Evolutionary conservation across 148 eudicot genomes (phyloP).

Genomic region (Polygonum maritimum): DNA sequence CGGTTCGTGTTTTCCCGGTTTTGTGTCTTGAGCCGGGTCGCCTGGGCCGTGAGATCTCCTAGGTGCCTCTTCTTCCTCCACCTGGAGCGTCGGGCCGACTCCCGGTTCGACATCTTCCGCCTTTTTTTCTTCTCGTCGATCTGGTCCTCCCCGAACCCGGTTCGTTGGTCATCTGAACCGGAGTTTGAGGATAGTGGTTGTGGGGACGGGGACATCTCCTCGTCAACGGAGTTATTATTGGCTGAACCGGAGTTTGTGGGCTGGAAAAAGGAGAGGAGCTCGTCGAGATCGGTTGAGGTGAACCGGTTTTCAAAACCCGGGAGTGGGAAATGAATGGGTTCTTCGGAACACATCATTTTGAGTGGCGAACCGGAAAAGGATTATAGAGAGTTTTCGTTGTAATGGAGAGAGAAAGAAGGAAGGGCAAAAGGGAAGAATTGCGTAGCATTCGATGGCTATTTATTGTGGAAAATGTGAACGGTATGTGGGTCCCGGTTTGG

Average conservation of each 20-base stretch:
- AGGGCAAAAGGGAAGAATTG: conserved; percentile 46
- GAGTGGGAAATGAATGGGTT: conserved; percentile 21
- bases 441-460: conserved; percentile 24
- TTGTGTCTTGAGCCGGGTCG: conserved; percentile 22
- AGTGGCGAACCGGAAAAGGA: conserved; percentile 1
- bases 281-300: conserved; percentile 27
- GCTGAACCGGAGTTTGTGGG: not conserved
- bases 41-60: conserved; percentile 24
- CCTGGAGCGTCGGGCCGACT: conserved; percentile 56
- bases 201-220: not conserved
- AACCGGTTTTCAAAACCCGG: conserved; percentile 17
- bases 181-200: conserved; percentile 19
- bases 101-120: conserved; percentile 55
- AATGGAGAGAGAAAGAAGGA: conserved; percentile 15
- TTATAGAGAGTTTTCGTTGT: conserved; percentile 1
- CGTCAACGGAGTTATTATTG: not conserved
- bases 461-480: conserved; percentile 16
- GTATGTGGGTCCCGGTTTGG: conserved; percentile 15
- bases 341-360: conserved; percentile 24
- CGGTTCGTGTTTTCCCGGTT: conserved; percentile 35
- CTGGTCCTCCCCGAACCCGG: conserved; percentile 17
- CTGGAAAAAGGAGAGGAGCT: conserved; percentile 26
- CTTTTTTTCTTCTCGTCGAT: conserved; percentile 29
- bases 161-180: conserved; percentile 24
- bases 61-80: conserved; percentile 43